These are phyloP conservation scores for Avena sativa DNA, from an alignment of 176 grass and related monocot species.

Conservation along the genomic window DNA sequence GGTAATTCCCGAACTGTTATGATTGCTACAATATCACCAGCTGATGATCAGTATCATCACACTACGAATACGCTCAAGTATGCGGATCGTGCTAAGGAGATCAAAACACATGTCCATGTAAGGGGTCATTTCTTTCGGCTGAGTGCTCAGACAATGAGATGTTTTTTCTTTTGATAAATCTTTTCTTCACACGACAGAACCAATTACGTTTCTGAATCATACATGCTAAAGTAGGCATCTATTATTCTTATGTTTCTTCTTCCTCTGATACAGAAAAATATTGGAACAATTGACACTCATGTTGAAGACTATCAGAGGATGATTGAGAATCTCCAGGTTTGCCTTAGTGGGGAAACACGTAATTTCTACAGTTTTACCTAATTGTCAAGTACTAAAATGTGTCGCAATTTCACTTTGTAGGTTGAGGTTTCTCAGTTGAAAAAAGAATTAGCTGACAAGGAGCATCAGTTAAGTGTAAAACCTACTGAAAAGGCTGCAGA, in stretches of 20 bases:
- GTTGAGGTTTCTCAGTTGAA: slow-evolving; percentile 84
- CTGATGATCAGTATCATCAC: slow-evolving; percentile 96
- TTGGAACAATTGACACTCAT: slow-evolving; percentile 90
- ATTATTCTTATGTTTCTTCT: slow-evolving; percentile 26
- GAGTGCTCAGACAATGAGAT: neutral
- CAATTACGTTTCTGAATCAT: slow-evolving; percentile 20
- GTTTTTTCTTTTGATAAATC: neutral
- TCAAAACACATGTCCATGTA: slow-evolving; percentile 99
- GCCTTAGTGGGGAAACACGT: neutral
- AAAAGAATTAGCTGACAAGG: slow-evolving; percentile 93
- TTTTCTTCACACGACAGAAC: neutral
- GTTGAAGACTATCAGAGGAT: slow-evolving; percentile 92
- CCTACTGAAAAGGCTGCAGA: slow-evolving; percentile 81
- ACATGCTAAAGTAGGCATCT: slow-evolving; percentile 7
- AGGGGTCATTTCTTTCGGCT: slow-evolving; percentile 38
- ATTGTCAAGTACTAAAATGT: slow-evolving; percentile 14
- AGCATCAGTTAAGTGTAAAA: slow-evolving; percentile 84
- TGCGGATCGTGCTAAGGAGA: slow-evolving; percentile 98
- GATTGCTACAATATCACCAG: slow-evolving; percentile 97
- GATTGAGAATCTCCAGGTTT: slow-evolving; percentile 96
- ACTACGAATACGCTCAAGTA: slow-evolving; percentile 98
- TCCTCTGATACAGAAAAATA: slow-evolving; percentile 83
- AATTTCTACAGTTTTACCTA: slow-evolving; percentile 23
- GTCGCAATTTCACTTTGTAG: slow-evolving; percentile 51
- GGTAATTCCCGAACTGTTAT: slow-evolving; percentile 98